Evolutionary conservation across 202 grass and related monocot species (phyloP), one percentile per base, ranked within the genome.

Genomic region (Zizania palustris): DNA sequence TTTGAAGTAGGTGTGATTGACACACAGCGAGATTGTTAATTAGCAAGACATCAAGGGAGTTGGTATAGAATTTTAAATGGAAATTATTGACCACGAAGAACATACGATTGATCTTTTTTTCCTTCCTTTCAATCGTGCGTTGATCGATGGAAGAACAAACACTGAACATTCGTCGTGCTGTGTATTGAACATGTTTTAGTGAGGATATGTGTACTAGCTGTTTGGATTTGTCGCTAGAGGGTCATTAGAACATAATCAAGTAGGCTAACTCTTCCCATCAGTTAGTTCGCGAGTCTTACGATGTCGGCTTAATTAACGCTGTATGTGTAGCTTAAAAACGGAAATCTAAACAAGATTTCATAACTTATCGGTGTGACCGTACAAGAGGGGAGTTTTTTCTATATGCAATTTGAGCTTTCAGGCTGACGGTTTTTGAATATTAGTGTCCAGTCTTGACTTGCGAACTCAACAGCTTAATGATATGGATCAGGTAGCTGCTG

Each of bases 171-270:
- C 41, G 16, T 19, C 62, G 41, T 67, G 18, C 39, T 28, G 4
- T 45, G 5, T 33, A 37, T 34, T 44, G 11, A 15, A 12, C 6
- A 35, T 22, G 11, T 53, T 53, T 53, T 71, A 19, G 67, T 2
- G 3, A 38, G 28, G 28, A 11, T 11, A n/a, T 51, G 34, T 62
- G 43, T 42, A 62, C n/a, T 40, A n/a, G 55, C 20, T 51, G 34
- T 35, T 46, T 68, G 6, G 11, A 41, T 78, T 1, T 13, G 19
- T 14, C 15, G 45, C 3, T 19, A 66, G 10, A 11, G 13, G 34
- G n/a, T 86, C 76, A 28, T 35, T 15, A 14, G 35, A 59, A 44
- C 62, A 58, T 60, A 72, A 87, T 82, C 79, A 82, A 67, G 79
- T 82, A 82, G 79, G 63, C 63, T 69, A 74, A 39, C 48, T 60